Base-by-base conservation (phyloP, 352 stramenopile species). In the Phytophthora ramorum region DNA sequence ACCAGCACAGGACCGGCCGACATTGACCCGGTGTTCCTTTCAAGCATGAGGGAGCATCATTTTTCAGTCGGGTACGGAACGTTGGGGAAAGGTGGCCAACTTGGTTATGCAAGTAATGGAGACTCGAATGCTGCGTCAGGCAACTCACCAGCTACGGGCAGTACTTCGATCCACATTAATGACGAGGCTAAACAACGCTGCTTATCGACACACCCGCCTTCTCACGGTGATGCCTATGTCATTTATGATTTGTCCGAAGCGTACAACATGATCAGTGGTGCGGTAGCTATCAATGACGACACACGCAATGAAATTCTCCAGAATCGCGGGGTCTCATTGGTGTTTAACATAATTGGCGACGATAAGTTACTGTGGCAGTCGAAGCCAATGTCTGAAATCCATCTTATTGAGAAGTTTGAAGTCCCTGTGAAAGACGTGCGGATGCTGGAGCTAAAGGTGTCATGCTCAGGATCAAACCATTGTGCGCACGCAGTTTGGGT, bases 401-500 rank as follows among this genome's bases (percentile, higher is more conserved):
- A 66, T 12, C 38, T 78, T 12, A 32, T 76, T 6, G 79, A 93
- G 51, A 66, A 54, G 10, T 95, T 92, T 64, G 75, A 93, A 44
- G 46, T 95, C 0, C 57, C 64, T n/a, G 64, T 96, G 6, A 60
- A 32, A 26, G 54, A 73, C 24, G 74, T 95, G n/a, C 83, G 85
- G 7, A 95, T 95, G 76, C 65, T 96, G 22, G 84, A 94, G 37
- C 63, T 96, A 7, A 79, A 74, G 22, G 85, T 88, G 12, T 81
- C 72, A 3, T 96, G 89, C 35, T 38, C 76, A 10, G 89, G 86
- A 2, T 93, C 83, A 7, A 95, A 96, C 60, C 75, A 91, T 17
- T 92, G 79, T 50, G 87, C 86, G 0, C 86, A 95, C 47, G 84
- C 89, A 12, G 66, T 96, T 32, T 96, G 86, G 85, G 69, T 96